Evolutionary conservation across 2,329 filamentous ascomycete species (phyloP), one percentile per base, ranked within the genome.

Genomic region (Ophiostoma perfectum): DNA sequence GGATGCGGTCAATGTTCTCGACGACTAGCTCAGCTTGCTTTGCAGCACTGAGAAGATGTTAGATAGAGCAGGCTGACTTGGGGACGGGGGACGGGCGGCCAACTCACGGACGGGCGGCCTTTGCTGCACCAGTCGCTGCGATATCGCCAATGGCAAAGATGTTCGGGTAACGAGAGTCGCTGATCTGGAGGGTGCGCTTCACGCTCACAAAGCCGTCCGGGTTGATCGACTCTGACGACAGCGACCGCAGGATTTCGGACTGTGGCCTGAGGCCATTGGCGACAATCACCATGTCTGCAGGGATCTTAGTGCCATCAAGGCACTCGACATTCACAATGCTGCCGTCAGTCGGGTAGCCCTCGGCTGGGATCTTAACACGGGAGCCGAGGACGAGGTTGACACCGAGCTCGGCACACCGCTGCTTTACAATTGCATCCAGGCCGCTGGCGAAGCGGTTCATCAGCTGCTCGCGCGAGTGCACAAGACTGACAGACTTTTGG

Each of bases 131-230:
- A 0, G 81, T 81, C 44, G 84, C 83, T 7, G 86, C 82, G 5
- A 90, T 84, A 70, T 90, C 88, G n/a, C 88, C 88, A 38, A 86
- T 82, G 1, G 83, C 84, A 72, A 87, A 90, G 3, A 90, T 79
- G 70, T 87, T 82, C 12, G 69, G 64, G 36, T 66, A 62, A 2
- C 27, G 49, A 12, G 67, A 9, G 49, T 70, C 70, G n/a, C 64
- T 42, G 36, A 71, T 66, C 66, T 71, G 70, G 44, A 71, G 65
- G 5, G 70, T 70, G 38, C 52, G 45, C 12, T 36, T 41, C 41
- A 71, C 70, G 16, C 68, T 66, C 9, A 71, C 49, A 14, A 67
- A 69, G 14, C 70, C 70, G 5, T 67, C 66, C 8, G 64, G 47
- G 66, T 66, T 66, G 63, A 71, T 66, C 3, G 68, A 66, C 3